Evolutionary conservation across 352 stramenopile genomes (phyloP).

Genomic region (Globisporangium paroecandrum): DNA sequence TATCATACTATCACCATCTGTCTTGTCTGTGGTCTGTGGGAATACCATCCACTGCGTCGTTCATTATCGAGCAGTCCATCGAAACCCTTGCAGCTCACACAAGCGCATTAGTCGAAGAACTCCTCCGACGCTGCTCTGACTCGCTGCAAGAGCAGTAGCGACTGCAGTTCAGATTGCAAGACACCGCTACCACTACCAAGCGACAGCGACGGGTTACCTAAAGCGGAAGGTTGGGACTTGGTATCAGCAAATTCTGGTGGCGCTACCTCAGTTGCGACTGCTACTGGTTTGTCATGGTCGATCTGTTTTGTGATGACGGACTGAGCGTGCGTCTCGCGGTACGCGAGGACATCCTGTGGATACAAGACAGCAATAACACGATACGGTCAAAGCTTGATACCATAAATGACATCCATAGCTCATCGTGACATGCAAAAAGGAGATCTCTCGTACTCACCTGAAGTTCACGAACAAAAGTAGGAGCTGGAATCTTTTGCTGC

Average conservation of each 20-base stretch:
- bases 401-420: neutral
- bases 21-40: neutral
- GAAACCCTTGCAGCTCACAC: neutral
- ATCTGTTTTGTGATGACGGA: slow-evolving; percentile 41
- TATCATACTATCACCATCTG: neutral
- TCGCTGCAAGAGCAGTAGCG: slow-evolving; percentile 15
- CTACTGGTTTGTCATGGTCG: slow-evolving; percentile 23
- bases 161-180: slow-evolving; percentile 12
- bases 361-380: neutral
- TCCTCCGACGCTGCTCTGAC: slow-evolving; percentile 5
- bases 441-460: slow-evolving; percentile 10
- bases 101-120: slow-evolving; percentile 2
- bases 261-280: neutral
- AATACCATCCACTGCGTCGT: neutral
- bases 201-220: neutral
- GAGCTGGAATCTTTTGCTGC: slow-evolving; percentile 13
- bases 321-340: slow-evolving; percentile 28
- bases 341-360: slow-evolving; percentile 41
- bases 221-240: neutral
- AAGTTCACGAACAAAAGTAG: slow-evolving; percentile 49
- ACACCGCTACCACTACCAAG: neutral
- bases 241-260: neutral
- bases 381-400: neutral
- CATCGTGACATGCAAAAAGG: neutral
- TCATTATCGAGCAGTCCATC: neutral